Evolutionary conservation across 1,139 yeast genomes (phyloP).

Genomic region (Trichomonascaceae sp.): DNA sequence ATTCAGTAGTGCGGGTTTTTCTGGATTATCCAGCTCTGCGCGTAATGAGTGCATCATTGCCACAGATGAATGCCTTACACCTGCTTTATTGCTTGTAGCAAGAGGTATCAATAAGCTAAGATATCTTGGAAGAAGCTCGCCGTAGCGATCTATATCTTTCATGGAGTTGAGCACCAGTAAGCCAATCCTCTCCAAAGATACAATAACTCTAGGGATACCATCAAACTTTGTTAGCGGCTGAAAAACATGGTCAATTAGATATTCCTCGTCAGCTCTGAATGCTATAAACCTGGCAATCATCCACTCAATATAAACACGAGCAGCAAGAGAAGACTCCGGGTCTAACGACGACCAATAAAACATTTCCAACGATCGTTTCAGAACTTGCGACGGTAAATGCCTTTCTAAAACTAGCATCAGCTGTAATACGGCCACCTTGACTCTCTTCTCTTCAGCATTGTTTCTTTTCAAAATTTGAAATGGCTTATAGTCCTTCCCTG

Average conservation of each 20-base stretch:
- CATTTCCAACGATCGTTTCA: constrained; percentile 24
- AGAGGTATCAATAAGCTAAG: constrained; percentile 45
- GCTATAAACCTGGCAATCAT: constrained; percentile 43
- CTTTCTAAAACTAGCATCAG: constrained; percentile 41
- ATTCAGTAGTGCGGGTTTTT: constrained; percentile 5
- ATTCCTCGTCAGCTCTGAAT: constrained; percentile 9
- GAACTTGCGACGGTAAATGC: constrained; percentile 14
- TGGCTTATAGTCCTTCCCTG: constrained; percentile 40
- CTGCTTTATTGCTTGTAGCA: constrained; percentile 79
- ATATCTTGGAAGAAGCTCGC: constrained; percentile 16
- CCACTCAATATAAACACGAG: constrained; percentile 77
- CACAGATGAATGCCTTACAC: constrained; percentile 75
- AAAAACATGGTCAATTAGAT: constrained; percentile 14
- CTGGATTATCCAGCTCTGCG: constrained; percentile 32
- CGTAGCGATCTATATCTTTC: neutral
- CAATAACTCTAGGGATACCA: constrained; percentile 28
- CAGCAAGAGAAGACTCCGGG: constrained; percentile 69
- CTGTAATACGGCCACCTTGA: constrained; percentile 53
- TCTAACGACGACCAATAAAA: constrained; percentile 35
- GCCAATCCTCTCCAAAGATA: constrained; percentile 41
- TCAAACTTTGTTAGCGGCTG: constrained; percentile 30
- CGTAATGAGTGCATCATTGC: constrained; percentile 59
- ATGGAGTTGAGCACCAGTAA: constrained; percentile 36
- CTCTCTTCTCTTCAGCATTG: constrained; percentile 66
- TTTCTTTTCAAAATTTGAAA: constrained; percentile 47